These are phyloP conservation scores for Aspergillus ellipticus DNA, from an alignment of 495 filamentous ascomycete species.

Conservation along the genomic window DNA sequence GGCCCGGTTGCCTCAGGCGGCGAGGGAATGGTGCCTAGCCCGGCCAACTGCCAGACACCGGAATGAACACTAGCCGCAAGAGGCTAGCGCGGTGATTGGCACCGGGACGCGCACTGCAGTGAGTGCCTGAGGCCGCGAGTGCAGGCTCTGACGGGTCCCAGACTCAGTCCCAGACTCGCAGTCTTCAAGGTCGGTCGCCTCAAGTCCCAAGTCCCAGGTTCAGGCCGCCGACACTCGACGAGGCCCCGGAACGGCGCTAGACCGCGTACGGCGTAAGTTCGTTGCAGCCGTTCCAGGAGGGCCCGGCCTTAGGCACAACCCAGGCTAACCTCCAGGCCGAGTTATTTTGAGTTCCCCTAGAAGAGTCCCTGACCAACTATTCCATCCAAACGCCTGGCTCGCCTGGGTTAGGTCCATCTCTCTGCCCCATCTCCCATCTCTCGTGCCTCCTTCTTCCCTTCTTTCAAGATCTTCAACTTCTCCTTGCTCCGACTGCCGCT, in stretches of 20 bases:
- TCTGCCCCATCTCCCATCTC: background rate
- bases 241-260: too few species aligned
- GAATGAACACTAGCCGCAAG: background rate
- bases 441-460: background rate
- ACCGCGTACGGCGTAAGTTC: too few species aligned
- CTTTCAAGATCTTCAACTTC: constrained; percentile 8
- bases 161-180: too few species aligned
- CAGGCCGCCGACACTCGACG: too few species aligned
- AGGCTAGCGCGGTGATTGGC: background rate
- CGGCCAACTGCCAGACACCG: background rate
- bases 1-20: background rate
- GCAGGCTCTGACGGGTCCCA: too few species aligned
- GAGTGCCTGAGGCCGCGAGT: too few species aligned
- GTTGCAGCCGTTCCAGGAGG: too few species aligned
- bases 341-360: constrained; percentile 18
- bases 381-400: constrained; percentile 5
- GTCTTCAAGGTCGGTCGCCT: too few species aligned
- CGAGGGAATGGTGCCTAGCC: background rate
- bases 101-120: background rate
- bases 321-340: background rate
- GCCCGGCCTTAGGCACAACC: constrained; percentile 17
- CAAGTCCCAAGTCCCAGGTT: too few species aligned
- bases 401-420: constrained; percentile 1
- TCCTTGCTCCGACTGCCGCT: constrained; percentile 4
- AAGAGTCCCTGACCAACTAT: constrained; percentile 20